Percentiles rank a stretch among this genome's conserved stretches.
Conservation (phyloP, 768 basidiomycete genomes). For the Gymnopilus junonius region DNA sequence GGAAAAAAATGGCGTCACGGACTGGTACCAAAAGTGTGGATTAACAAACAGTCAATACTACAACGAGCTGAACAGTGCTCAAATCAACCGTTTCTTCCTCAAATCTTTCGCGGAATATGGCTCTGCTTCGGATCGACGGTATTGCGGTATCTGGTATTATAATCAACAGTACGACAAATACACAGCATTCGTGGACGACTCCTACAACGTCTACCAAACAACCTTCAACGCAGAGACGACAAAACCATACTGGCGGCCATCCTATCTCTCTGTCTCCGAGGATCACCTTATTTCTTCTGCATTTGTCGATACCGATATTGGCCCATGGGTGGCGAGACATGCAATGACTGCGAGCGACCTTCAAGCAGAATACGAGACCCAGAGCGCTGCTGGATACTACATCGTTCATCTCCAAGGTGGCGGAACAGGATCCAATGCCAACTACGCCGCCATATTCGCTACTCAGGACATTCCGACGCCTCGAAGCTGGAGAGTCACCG, state of each 20-base stretch:
- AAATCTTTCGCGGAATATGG: constrained; percentile 7
- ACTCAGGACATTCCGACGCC: constrained; percentile 6
- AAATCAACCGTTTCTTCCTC: not conserved
- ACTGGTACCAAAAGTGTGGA: constrained; percentile 11
- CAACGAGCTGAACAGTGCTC: not conserved
- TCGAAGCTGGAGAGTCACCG: not conserved
- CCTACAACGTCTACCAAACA: not conserved
- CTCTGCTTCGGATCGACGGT: constrained; percentile 1
- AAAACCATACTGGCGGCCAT: constrained; percentile 4
- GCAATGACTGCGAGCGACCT: constrained; percentile 4
- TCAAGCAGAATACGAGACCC: constrained; percentile 1
- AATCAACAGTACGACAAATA: constrained; percentile 4
- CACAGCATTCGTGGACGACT: not conserved
- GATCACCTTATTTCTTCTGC: constrained; percentile 1
- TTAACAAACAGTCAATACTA: constrained; percentile 3
- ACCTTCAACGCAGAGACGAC: constrained; percentile 6
- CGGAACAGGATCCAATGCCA: constrained; percentile 4
- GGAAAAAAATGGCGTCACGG: constrained; percentile 9
- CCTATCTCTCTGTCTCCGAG: constrained; percentile 3
- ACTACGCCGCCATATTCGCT: constrained; percentile 2
- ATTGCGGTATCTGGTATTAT: constrained; percentile 5
- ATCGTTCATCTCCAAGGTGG: constrained; percentile 8
- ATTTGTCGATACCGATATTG: constrained; percentile 5
- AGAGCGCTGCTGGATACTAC: not conserved
- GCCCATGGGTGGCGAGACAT: constrained; percentile 4